phyloP scores from a whole-genome alignment of 73 alveolate species.

The Uronychia binucleata region DNA sequence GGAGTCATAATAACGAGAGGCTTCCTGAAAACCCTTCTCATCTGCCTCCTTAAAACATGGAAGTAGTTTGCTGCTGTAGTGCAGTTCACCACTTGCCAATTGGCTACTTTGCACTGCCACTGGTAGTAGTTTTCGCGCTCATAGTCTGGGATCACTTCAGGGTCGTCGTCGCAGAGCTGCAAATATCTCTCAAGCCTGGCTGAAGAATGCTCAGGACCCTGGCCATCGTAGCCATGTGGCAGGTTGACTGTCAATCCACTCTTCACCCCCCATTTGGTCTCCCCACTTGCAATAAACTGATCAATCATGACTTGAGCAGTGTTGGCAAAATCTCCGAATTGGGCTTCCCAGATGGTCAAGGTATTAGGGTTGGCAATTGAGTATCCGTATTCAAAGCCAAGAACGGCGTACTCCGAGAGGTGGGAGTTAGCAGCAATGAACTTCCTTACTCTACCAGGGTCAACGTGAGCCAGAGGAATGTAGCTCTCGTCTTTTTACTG shows the following conservation, averaged over 20 bases:
- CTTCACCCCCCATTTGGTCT: conserved; percentile 92
- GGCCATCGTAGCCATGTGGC: conserved; percentile 98
- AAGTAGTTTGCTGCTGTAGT: conserved; percentile 96
- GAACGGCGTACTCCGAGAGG: conserved; percentile 58
- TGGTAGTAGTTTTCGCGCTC: conserved; percentile 19
- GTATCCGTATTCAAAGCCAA: conserved; percentile 92
- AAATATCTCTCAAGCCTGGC: conserved; percentile 93
- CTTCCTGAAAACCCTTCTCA: conserved; percentile 92
- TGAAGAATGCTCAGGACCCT: conserved; percentile 97
- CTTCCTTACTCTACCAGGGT: conserved; percentile 44
- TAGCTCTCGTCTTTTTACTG: conserved; percentile 59
- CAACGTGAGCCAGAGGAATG: conserved; percentile 35
- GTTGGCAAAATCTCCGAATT: conserved; percentile 90
- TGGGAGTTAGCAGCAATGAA: conserved; percentile 63
- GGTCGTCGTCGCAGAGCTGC: conserved; percentile 79
- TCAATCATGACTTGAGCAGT: conserved; percentile 89
- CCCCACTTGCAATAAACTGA: conserved; percentile 88
- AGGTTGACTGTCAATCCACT: conserved; percentile 82
- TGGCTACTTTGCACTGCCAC: conserved; percentile 10
- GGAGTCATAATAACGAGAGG: conserved; percentile 92
- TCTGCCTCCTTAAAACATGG: conserved; percentile 93
- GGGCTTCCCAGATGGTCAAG: conserved; percentile 94
- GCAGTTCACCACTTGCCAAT: conserved; percentile 78
- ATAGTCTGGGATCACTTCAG: conserved; percentile 55
- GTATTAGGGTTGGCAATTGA: conserved; percentile 83